Evolutionary conservation across 257 asterid genomes (phyloP).

Genomic region (Solanum bulbocastanum): DNA sequence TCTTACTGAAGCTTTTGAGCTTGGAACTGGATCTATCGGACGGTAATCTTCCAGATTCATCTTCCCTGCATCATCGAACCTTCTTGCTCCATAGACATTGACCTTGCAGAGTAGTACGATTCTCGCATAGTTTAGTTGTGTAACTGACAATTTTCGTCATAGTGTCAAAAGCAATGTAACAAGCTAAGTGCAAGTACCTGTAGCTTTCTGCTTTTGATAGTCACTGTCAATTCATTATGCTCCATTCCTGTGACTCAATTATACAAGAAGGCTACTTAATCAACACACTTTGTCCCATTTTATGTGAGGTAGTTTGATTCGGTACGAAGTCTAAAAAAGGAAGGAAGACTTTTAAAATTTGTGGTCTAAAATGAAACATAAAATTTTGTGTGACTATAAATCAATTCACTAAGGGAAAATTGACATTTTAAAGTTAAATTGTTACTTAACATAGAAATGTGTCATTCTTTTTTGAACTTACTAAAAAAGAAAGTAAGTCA

Average conservation of each 20-base stretch:
- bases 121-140: neutral
- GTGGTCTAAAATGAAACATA: no score
- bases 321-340: no score
- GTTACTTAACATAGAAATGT: no score
- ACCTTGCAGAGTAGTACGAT: neutral
- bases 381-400: no score
- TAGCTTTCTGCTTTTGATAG: conserved; percentile 36
- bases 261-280: neutral
- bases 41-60: conserved; percentile 58
- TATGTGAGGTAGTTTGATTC: no score
- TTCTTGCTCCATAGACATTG: neutral
- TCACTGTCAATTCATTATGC: conserved; percentile 3
- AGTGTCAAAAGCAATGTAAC: neutral
- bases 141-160: neutral
- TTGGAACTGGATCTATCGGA: conserved; percentile 60
- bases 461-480: no score
- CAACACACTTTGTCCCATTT: neutral
- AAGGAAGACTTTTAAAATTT: no score
- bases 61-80: neutral
- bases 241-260: neutral
- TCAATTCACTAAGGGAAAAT: no score
- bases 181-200: conserved; percentile 27
- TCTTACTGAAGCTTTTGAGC: conserved; percentile 53
- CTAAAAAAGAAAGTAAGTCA: no score
- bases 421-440: no score